Base-by-base conservation (phyloP, 1,284 basidiomycete genomes). In the Leucoagaricus sp. region DNA sequence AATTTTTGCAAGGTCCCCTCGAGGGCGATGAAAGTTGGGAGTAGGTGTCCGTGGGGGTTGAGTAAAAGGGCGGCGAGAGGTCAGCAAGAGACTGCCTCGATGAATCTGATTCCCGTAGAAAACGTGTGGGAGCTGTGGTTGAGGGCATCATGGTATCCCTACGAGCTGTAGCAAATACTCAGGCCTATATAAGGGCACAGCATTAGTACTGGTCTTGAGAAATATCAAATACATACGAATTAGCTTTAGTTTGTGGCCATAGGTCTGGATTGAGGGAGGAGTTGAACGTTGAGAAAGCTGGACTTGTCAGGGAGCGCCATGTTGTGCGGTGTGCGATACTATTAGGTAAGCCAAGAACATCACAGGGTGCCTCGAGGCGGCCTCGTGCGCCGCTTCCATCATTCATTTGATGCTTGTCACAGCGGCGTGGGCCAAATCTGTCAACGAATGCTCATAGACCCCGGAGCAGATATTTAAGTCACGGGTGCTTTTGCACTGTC, bases 321-420 rank as follows among this genome's bases (percentile, higher is more conserved):
- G 31, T 34, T 23, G 13, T 6, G 19, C 23, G n/a, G 50, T 17
- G 12, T 10, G 10, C 19, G 28, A 21, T 45, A 9, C 7, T 25
- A 13, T 52, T 42, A 52, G 7, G 50, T 52, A 28, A 52, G 15
- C 38, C 4, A 26, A 12, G 23, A 8, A 31, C 3, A 2, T 17
- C 23, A 52, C 40, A 52, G 49, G 34, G 19, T 36, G 19, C 44
- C 53, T 55, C 46, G 53, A 55, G 53, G 53, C 34, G 44, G 34
- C 46, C 53, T 54, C 53, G 53, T 54, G 53, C 53, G 23, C 53
- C 19, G 1, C 51, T 48, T 47, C 53, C 38, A 54, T 54, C 53
- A 54, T n/a, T n/a, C n/a, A n/a, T n/a, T n/a, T n/a, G 53, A 55
- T 55, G 13, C 29, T 41, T 31, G 53, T 55, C 53, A 55, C n/a